These are phyloP conservation scores for Spongispora temasekensis DNA, from an alignment of 1,284 basidiomycete genomes.

Conservation along the genomic window DNA sequence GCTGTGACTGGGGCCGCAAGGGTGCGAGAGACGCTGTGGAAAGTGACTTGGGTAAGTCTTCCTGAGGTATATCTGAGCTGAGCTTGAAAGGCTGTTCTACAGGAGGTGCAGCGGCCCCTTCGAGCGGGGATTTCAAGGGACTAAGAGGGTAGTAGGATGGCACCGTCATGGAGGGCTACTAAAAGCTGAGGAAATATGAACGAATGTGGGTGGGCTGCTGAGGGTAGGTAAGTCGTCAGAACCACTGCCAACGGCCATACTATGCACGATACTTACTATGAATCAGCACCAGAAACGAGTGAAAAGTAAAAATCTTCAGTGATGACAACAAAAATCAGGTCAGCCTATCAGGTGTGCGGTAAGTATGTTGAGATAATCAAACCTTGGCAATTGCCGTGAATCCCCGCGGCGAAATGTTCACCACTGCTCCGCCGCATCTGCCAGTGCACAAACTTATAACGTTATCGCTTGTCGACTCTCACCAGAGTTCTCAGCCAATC, in stretches of 20 bases:
- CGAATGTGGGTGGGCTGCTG: background rate
- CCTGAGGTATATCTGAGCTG: background rate
- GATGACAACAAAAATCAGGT: no score
- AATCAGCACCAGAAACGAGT: background rate
- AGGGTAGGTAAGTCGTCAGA: background rate
- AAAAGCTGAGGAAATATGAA: background rate
- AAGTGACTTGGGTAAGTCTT: background rate
- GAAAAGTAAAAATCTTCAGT: no score
- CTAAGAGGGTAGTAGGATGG: slow-evolving; percentile 22
- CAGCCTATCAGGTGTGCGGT: no score
- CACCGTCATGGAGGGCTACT: slow-evolving; percentile 13
- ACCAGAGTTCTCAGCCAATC: no score
- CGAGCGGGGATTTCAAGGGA: slow-evolving; percentile 7
- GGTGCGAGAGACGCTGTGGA: slow-evolving; percentile 11
- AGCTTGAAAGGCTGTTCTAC: background rate
- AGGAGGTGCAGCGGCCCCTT: background rate
- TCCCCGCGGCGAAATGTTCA: no score
- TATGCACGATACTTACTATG: background rate
- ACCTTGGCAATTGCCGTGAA: no score
- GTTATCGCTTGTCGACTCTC: no score
- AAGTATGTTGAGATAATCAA: no score
- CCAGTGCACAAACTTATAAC: no score
- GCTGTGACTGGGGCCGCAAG: slow-evolving; percentile 1
- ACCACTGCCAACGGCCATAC: no score
- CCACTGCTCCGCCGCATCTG: no score